Evolutionary conservation across 192 early-diverging fungal genomes (phyloP).

Genomic region (Umbelopsis ramanniana): DNA sequence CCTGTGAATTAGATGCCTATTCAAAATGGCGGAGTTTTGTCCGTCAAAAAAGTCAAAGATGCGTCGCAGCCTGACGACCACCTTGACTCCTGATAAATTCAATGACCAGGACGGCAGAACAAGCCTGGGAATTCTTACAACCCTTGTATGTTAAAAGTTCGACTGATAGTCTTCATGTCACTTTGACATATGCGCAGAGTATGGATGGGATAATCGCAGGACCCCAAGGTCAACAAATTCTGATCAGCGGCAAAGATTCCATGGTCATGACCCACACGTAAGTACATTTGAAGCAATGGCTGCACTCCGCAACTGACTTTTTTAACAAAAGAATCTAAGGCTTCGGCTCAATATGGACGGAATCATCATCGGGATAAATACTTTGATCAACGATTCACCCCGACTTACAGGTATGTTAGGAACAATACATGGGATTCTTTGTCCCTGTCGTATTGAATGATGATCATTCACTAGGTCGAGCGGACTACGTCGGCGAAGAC

Average conservation of each 20-base stretch:
- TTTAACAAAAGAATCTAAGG: background rate
- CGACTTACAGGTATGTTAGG: background rate
- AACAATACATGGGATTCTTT: background rate
- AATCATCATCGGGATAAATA: constrained; percentile 8
- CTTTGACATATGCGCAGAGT: constrained; percentile 11
- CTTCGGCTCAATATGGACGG: constrained; percentile 4
- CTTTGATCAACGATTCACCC: constrained; percentile 1
- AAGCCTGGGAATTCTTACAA: constrained; percentile 1
- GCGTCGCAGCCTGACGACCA: background rate
- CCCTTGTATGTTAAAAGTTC: background rate
- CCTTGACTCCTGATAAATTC: background rate
- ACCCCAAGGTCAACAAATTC: background rate
- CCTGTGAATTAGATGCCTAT: no score
- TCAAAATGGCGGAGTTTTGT: no score
- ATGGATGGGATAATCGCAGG: constrained; percentile 4
- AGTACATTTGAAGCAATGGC: background rate
- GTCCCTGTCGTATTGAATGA: no score
- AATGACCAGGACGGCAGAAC: background rate
- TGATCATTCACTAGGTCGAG: no score
- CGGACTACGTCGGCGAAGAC: background rate
- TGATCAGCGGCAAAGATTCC: background rate
- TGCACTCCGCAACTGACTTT: background rate
- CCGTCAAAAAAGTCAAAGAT: no score
- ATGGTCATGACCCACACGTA: constrained; percentile 18
- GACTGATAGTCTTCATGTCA: background rate